Evolutionary conservation across 2,329 filamentous ascomycete genomes (phyloP).

Genomic region (Neopestalotiopsis sp.): DNA sequence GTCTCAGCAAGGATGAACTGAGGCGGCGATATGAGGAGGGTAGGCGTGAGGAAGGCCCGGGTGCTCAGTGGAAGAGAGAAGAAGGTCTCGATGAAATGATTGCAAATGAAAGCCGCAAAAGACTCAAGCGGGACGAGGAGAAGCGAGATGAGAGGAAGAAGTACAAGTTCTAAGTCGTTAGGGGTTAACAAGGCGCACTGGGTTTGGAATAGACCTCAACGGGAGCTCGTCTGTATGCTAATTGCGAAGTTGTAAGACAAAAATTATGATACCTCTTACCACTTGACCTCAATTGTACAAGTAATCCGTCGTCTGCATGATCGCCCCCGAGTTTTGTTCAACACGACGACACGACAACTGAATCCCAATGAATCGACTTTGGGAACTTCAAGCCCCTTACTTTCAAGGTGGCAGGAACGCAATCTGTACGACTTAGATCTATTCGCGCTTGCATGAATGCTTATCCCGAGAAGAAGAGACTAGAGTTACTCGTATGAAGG

Average conservation of each 20-base stretch:
- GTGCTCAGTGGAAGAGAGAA: conserved; percentile 74
- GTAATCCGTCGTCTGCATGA: conserved; percentile 43
- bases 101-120: conserved; percentile 87
- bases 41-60: conserved; percentile 67
- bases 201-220: not conserved
- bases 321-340: conserved; percentile 53
- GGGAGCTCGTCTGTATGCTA: not conserved
- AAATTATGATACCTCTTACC: conserved; percentile 10
- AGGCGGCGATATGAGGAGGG: conserved; percentile 79
- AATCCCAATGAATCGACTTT: conserved; percentile 17
- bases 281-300: conserved; percentile 45
- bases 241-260: not conserved
- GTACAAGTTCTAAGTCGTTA: conserved; percentile 48
- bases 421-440: conserved; percentile 47
- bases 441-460: conserved; percentile 48
- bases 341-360: conserved; percentile 36
- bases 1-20: conserved; percentile 84
- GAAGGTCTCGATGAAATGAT: conserved; percentile 97
- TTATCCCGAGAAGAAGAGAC: not conserved
- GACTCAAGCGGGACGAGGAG: conserved; percentile 86
- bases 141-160: conserved; percentile 69
- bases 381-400: conserved; percentile 18
- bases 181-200: not conserved
- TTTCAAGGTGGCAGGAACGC: conserved; percentile 38
- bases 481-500: not conserved